phyloP scores from a whole-genome alignment of 1,284 basidiomycete species.

The Heliocybe sulcata region DNA sequence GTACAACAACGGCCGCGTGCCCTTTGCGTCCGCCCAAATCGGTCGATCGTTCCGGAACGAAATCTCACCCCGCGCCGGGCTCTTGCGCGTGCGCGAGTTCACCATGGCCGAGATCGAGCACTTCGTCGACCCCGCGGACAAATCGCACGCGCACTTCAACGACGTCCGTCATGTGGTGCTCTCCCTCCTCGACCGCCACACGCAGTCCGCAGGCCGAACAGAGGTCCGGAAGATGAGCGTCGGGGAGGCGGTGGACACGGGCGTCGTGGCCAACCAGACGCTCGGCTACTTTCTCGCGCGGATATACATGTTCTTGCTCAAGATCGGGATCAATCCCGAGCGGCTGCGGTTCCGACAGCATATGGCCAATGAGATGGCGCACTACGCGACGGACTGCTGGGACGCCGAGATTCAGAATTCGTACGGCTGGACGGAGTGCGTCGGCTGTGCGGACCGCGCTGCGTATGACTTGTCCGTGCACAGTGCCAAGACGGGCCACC shows the following conservation, averaged over 20 bases:
- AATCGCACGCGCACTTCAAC: constrained; percentile 79
- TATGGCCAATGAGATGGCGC: constrained; percentile 98
- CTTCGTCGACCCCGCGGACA: constrained; percentile 94
- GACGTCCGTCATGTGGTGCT: constrained; percentile 78
- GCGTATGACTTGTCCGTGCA: constrained; percentile 83
- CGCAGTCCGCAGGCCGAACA: constrained; percentile 75
- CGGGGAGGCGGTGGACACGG: constrained; percentile 84
- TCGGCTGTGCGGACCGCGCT: constrained; percentile 97
- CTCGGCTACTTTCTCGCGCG: constrained; percentile 96
- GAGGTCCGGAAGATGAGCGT: constrained; percentile 65
- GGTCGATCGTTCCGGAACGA: constrained; percentile 98
- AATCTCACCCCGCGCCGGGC: constrained; percentile 93
- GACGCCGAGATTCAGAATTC: constrained; percentile 96
- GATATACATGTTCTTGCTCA: constrained; percentile 85
- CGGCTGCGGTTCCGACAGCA: constrained; percentile 94
- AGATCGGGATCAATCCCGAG: constrained; percentile 87
- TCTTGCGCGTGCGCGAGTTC: constrained; percentile 97
- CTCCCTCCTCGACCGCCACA: constrained; percentile 75
- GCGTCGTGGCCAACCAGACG: constrained; percentile 94
- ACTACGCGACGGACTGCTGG: constrained; percentile 99
- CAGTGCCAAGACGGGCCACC: constrained; percentile 52
- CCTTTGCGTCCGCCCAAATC: constrained; percentile 97
- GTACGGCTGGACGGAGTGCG: constrained; percentile 98
- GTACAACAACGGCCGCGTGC: constrained; percentile 95
- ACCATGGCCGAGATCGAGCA: constrained; percentile 99